Evolutionary conservation across 164 flowering plant genomes (phyloP), one percentile per base, ranked within the genome.

Genomic region (Pachysandra terminalis): DNA sequence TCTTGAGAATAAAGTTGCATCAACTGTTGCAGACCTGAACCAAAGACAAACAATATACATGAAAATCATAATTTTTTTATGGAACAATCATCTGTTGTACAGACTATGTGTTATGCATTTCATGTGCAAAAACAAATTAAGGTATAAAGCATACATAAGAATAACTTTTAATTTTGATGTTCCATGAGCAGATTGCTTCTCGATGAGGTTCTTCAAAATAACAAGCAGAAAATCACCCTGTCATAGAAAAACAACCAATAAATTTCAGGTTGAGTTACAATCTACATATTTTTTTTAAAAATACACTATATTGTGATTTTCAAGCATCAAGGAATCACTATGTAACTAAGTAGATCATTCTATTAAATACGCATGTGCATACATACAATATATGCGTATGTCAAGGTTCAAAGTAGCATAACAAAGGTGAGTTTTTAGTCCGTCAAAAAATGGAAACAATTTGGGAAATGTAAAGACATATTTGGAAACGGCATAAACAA

Each of bases 221-320:
- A 89, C 82, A 51, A 93, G 90, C 21, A 93, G 87, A 82, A 93
- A 93, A 78, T 93, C 98, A 68, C 96, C 92, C 98, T 93, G 93
- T 67, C 59, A 68, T 14, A 27, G 51, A 54, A 59, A 74, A 67
- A 23, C 48, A 26, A 68, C 27, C 48, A 52, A 71, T 63, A 32
- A 71, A 53, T 51, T 71, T 59, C 59, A 28, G 19, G 9, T 58
- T 22, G 41, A 67, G 56, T 24, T 14, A 32, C 37, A 23, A 51
- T 37, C 51, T 48, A 32, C 10, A 12, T 2, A 62, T 37, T 24
- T 23, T 22, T 24, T 17, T 19, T 56, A 14, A 56, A 5, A 7
- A 24, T 3, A 13, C 26, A 27, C 21, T 16, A 41, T 17, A 10
- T 37, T 9, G 17, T 61, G 27, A 3, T 22, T 24, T n/a, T 61